Evolutionary conservation across 2,329 filamentous ascomycete genomes (phyloP).

Genomic region (Botryotinia narcissicola): DNA sequence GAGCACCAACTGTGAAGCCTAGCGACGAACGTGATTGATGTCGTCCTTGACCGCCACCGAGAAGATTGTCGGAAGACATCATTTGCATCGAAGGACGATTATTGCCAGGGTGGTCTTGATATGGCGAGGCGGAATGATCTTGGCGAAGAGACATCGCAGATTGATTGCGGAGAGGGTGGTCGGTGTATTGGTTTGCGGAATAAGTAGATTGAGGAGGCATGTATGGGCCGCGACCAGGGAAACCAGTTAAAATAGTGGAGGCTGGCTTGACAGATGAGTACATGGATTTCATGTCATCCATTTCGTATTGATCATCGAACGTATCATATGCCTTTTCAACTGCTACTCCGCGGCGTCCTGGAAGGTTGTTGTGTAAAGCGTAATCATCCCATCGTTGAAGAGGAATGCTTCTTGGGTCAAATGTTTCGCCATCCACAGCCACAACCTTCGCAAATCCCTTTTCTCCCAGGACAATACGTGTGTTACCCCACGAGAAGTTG

Average conservation of each 20-base stretch:
- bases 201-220: slow-evolving; percentile 80
- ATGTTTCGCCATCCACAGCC: slow-evolving; percentile 80
- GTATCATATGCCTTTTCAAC: slow-evolving; percentile 64
- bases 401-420: slow-evolving; percentile 89
- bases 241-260: slow-evolving; percentile 82
- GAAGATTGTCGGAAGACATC: slow-evolving; percentile 34
- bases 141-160: slow-evolving; percentile 65
- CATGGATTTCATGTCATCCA: slow-evolving; percentile 96
- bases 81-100: slow-evolving; percentile 62
- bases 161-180: slow-evolving; percentile 58
- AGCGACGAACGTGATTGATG: slow-evolving; percentile 42
- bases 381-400: slow-evolving; percentile 98
- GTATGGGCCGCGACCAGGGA: slow-evolving; percentile 64
- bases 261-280: slow-evolving; percentile 89
- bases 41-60: slow-evolving; percentile 40
- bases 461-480: slow-evolving; percentile 93
- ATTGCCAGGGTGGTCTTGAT: slow-evolving; percentile 51
- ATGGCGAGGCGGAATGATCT: slow-evolving; percentile 53
- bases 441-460: slow-evolving; percentile 89
- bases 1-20: slow-evolving; percentile 46
- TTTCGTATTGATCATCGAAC: slow-evolving; percentile 82
- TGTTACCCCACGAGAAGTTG: slow-evolving; percentile 98
- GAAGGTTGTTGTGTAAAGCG: slow-evolving; percentile 78
- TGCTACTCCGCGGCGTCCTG: slow-evolving; percentile 76
- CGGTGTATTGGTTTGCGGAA: slow-evolving; percentile 47